These are phyloP conservation scores for Choanephora cucurbitarum DNA, from an alignment of 371 early-diverging fungal species.

Conservation along the genomic window DNA sequence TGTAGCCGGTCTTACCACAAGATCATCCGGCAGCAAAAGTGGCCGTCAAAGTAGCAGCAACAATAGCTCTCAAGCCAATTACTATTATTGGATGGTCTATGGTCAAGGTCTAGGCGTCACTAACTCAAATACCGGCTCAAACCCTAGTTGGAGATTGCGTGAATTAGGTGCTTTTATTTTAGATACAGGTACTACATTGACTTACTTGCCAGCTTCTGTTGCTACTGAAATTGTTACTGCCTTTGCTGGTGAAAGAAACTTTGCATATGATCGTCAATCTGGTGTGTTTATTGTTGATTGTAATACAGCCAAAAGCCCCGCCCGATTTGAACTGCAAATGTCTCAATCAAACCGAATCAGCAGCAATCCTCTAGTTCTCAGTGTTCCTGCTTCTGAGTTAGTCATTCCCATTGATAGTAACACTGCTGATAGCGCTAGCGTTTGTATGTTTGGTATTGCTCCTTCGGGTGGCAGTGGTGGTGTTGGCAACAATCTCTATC, in stretches of 20 bases:
- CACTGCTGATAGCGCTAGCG: slow-evolving; percentile 23
- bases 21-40: not conserved
- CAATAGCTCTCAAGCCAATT: slow-evolving; percentile 9
- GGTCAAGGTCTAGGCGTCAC: slow-evolving; percentile 42
- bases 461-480: slow-evolving; percentile 30
- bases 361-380: slow-evolving; percentile 23
- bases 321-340: slow-evolving; percentile 36
- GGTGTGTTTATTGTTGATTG: slow-evolving; percentile 45
- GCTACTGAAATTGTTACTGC: slow-evolving; percentile 33
- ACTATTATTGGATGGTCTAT: slow-evolving; percentile 54
- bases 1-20: slow-evolving; percentile 32
- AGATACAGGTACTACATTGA: slow-evolving; percentile 53
- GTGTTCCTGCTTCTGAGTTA: slow-evolving; percentile 38
- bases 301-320: slow-evolving; percentile 22
- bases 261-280: slow-evolving; percentile 32
- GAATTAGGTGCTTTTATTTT: slow-evolving; percentile 41
- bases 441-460: slow-evolving; percentile 52
- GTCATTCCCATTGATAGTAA: slow-evolving; percentile 42
- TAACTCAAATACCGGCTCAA: slow-evolving; percentile 12
- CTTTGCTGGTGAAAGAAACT: slow-evolving; percentile 29
- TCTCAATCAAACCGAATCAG: slow-evolving; percentile 21
- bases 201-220: slow-evolving; percentile 39
- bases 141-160: slow-evolving; percentile 19
- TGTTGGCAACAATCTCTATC: slow-evolving; percentile 37
- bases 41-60: not conserved